phyloP scores from a whole-genome alignment of 768 basidiomycete species.

The Mycena alexandri region DNA sequence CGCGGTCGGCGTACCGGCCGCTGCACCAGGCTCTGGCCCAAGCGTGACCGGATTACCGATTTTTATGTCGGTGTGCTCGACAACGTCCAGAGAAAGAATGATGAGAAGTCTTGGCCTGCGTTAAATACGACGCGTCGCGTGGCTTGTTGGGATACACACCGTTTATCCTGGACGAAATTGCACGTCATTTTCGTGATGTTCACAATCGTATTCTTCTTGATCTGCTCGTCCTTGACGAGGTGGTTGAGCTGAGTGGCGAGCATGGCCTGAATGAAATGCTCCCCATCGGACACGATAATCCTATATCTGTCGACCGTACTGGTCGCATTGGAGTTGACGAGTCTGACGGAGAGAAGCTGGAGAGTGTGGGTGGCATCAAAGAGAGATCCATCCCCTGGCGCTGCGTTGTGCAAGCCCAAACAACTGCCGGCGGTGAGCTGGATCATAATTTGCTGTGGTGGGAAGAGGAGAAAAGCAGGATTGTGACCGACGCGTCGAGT shows the following conservation, averaged over 20 bases:
- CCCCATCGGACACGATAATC: constrained; percentile 92
- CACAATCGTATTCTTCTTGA: constrained; percentile 78
- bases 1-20: constrained; percentile 43
- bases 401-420: constrained; percentile 59
- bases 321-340: constrained; percentile 62
- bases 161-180: constrained; percentile 86
- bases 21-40: constrained; percentile 31
- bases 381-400: constrained; percentile 57
- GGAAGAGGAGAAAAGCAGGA: constrained; percentile 33
- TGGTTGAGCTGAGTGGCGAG: constrained; percentile 91
- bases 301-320: constrained; percentile 71
- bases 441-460: constrained; percentile 31
- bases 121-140: constrained; percentile 15
- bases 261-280: constrained; percentile 92
- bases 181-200: constrained; percentile 82
- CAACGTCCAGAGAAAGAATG: constrained; percentile 72
- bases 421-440: constrained; percentile 74
- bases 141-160: constrained; percentile 61
- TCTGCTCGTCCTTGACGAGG: constrained; percentile 71
- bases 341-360: constrained; percentile 89
- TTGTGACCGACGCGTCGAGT: constrained; percentile 44
- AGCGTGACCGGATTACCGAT: constrained; percentile 72
- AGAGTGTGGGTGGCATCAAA: constrained; percentile 65
- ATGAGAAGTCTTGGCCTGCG: constrained; percentile 78
- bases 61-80: constrained; percentile 71